These are phyloP conservation scores for Hibiscus mutabilis DNA, from an alignment of 345 rosid species.

Conservation along the genomic window DNA sequence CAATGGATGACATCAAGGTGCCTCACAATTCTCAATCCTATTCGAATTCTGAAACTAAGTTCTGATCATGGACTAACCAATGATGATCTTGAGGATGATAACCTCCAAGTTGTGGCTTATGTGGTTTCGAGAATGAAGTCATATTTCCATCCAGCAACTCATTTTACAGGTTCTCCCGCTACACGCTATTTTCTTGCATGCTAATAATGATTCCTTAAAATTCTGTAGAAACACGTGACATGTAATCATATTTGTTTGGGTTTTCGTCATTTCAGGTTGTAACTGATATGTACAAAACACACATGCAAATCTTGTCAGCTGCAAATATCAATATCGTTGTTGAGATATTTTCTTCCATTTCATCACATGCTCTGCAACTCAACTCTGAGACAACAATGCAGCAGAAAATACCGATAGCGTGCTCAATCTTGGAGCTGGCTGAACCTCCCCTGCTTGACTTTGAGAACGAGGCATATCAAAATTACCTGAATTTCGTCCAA, in stretches of 20 bases:
- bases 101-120: slow-evolving; percentile 65
- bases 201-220: neutral
- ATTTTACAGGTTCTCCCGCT: slow-evolving; percentile 51
- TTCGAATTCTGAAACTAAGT: slow-evolving; percentile 41
- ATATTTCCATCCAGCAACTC: slow-evolving; percentile 69
- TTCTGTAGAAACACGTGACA: neutral
- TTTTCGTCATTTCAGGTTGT: slow-evolving; percentile 47
- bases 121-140: slow-evolving; percentile 81
- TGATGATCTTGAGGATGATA: slow-evolving; percentile 69
- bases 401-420: slow-evolving; percentile 70
- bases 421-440: slow-evolving; percentile 60
- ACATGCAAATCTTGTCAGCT: slow-evolving; percentile 41
- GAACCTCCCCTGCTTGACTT: slow-evolving; percentile 86
- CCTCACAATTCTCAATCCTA: slow-evolving; percentile 26
- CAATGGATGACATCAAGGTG: slow-evolving; percentile 55
- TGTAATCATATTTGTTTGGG: slow-evolving; percentile 1
- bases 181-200: neutral
- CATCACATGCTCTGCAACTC: slow-evolving; percentile 66
- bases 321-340: slow-evolving; percentile 38
- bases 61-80: slow-evolving; percentile 54
- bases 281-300: slow-evolving; percentile 50
- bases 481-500: slow-evolving; percentile 57
- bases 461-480: slow-evolving; percentile 76
- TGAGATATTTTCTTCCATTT: slow-evolving; percentile 48
- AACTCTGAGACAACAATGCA: slow-evolving; percentile 42